phyloP scores from a whole-genome alignment of 73 alveolate species.

The Uronychia setigera region DNA sequence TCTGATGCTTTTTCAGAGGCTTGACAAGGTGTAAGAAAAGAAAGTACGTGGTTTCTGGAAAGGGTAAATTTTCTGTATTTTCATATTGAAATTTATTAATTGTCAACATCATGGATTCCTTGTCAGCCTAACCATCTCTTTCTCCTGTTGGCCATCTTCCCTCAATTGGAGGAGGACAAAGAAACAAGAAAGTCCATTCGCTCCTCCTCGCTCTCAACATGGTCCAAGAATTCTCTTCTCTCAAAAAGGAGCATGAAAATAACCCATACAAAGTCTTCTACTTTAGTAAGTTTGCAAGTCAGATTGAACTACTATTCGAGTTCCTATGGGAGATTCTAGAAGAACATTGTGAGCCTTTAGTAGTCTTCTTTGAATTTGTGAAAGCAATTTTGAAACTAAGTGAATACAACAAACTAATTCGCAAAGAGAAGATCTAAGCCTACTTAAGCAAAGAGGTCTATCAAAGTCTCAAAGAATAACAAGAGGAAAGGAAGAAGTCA shows the following conservation, averaged over 20 bases:
- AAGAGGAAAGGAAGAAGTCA: slow-evolving; percentile 15
- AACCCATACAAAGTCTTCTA: background rate
- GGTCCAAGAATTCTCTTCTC: background rate
- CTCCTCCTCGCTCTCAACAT: background rate
- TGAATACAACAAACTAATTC: slow-evolving; percentile 11
- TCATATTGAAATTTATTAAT: background rate
- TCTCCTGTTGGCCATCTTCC: too few relatives aligned
- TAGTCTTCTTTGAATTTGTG: slow-evolving; percentile 13
- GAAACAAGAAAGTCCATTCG: background rate
- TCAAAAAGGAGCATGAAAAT: background rate
- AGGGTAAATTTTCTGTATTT: background rate
- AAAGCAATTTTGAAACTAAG: slow-evolving; percentile 1
- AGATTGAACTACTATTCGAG: slow-evolving; percentile 20
- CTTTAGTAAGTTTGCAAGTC: background rate
- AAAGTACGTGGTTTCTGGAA: background rate
- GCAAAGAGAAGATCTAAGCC: slow-evolving; percentile 10
- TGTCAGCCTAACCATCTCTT: too few relatives aligned
- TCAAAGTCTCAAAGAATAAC: background rate
- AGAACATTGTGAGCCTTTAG: slow-evolving; percentile 18
- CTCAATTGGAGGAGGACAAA: too few relatives aligned
- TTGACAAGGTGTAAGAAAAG: background rate
- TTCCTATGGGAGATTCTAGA: slow-evolving; percentile 7
- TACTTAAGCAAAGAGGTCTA: slow-evolving; percentile 15
- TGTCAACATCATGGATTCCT: background rate
- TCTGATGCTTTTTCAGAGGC: background rate